Base-by-base conservation (phyloP, 1,284 basidiomycete species). In the Jaminaea rosea region DNA sequence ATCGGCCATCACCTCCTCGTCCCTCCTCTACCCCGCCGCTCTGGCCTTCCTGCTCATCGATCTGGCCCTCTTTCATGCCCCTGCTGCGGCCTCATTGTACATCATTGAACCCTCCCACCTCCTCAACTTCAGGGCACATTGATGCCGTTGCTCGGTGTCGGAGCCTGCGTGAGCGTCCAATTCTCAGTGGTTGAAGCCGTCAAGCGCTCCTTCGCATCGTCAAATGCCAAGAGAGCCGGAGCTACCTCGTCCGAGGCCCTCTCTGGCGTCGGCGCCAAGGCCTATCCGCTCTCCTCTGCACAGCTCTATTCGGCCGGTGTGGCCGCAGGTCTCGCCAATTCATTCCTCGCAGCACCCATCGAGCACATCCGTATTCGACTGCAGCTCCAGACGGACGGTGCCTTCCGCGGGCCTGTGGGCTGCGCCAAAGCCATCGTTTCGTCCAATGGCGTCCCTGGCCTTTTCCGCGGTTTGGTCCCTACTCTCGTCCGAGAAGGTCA, bases 51-150 rank as follows among this genome's bases (percentile, higher is more conserved):
- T n/a, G n/a, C n/a, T n/a, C n/a, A n/a, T n/a, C n/a, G n/a, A n/a
- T n/a, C n/a, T n/a, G n/a, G n/a, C n/a, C n/a, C n/a, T n/a, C n/a
- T n/a, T n/a, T n/a, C n/a, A n/a, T n/a, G n/a, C n/a, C n/a, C n/a
- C n/a, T n/a, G n/a, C n/a, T n/a, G n/a, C n/a, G n/a, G n/a, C n/a
- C n/a, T n/a, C n/a, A n/a, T n/a, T n/a, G n/a, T n/a, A n/a, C n/a
- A n/a, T n/a, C n/a, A n/a, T n/a, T n/a, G n/a, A n/a, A n/a, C n/a
- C n/a, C n/a, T n/a, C n/a, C n/a, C n/a, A n/a, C n/a, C n/a, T n/a
- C n/a, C n/a, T n/a, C n/a, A n/a, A n/a, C n/a, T n/a, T n/a, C n/a
- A 91, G 88, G 93, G 93, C 44, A 96, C 93, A 0, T 77, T 93
- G 34, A 88, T 90, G 5, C 93, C 93, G 8, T 78, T 98, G 17